Evolutionary conservation across 345 rosid genomes (phyloP), one percentile per base, ranked within the genome.

Genomic region (Lepidium aucheri): DNA sequence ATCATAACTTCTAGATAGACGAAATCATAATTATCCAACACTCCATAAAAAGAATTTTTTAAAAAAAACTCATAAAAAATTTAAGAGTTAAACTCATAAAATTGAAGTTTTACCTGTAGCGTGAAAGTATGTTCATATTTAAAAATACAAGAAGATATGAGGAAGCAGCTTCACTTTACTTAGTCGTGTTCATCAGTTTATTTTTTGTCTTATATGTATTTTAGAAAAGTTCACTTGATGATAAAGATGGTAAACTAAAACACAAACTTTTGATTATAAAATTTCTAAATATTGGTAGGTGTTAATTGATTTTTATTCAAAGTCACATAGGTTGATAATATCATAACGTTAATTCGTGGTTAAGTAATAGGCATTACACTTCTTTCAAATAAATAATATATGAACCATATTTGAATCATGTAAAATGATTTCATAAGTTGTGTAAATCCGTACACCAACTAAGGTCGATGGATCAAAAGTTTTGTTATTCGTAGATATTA

Each of bases 311-410:
- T 55, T 36, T 38, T 66, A 41, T 73, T 50, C 49, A 59, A 65
- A 73, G 72, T 43, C 34, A 22, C 67, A 6, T 73, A 65, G 72
- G 50, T 41, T 43, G 3, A 49, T 50, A 17, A 56, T 43, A 16
- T 8, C 24, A 32, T 43, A 34, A 45, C 16, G 53, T 67, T 74
- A 4, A 67, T 74, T 74, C 68, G 69, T 35, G 39, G 68, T 53
- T 74, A 74, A 74, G 77, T 67, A 67, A 67, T 67, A 66, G 55
- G 61, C 34, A 59, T 73, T 35, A 65, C 46, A 16, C 42, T 28
- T 14, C 46, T 70, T 8, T 28, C 17, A 60, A 14, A n/a, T 9
- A 30, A 30, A 18, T 17, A n/a, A n/a, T 42, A 7, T 60, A 18
- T 18, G 1, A 35, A 6, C 20, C 20, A 6, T 54, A 14, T 13